Base-by-base conservation (phyloP, 345 rosid genomes). In the Hibiscus syriacus region DNA sequence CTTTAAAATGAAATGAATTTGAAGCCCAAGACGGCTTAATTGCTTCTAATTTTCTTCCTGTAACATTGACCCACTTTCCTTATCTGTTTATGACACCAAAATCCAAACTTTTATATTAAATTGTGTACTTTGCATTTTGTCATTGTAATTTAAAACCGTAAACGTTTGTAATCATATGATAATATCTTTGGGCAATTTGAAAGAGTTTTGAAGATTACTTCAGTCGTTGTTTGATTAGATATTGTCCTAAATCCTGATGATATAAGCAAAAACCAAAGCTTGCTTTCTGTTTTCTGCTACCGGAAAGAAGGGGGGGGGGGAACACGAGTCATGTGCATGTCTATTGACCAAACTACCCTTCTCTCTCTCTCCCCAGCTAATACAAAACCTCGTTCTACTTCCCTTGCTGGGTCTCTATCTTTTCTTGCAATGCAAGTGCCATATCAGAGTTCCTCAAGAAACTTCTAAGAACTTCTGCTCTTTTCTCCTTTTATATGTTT, bases 341-440 rank as follows among this genome's bases (percentile, higher is more conserved):
- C 45, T 63, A 1, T 72, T 49, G 76, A 64, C 81, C 17, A 70
- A 60, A 77, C 27, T 74, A 67, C 76, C 83, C 81, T 67, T 64
- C 36, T 19, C 13, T 66, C 6, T 5, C 59, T 45, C 17, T 75
- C 62, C 46, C 84, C 76, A 78, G 17, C 49, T 48, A 68, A 66
- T 76, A 26, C 76, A 66, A n/a, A 76, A 79, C 67, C 78, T 75
- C 49, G 58, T 20, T 12, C 36, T n/a, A n/a, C n/a, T n/a, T n/a
- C n/a, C n/a, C n/a, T n/a, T n/a, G n/a, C n/a, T n/a, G n/a, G n/a
- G n/a, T n/a, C n/a, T n/a, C n/a, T n/a, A n/a, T n/a, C n/a, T n/a
- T n/a, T n/a, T n/a, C n/a, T n/a, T n/a, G n/a, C n/a, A n/a, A n/a
- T n/a, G n/a, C n/a, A n/a, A n/a, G n/a, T n/a, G n/a, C n/a, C n/a